phyloP scores from a whole-genome alignment of 2,329 filamentous ascomycete species.

The Colletotrichum cordylinicola region DNA sequence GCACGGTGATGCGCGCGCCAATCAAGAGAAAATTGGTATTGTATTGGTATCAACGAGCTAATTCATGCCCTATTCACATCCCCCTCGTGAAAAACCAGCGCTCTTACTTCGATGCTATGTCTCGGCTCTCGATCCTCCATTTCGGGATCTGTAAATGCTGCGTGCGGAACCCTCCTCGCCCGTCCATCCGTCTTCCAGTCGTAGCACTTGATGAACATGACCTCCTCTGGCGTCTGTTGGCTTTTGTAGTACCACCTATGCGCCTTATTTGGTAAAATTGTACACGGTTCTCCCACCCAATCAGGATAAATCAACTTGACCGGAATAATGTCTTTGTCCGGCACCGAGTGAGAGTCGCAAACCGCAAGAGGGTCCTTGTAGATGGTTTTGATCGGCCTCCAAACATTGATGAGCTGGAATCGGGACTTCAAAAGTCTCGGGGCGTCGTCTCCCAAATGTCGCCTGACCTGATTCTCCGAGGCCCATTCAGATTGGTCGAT shows the following conservation, averaged over 20 bases:
- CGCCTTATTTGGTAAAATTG: constrained; percentile 30
- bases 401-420: constrained; percentile 33
- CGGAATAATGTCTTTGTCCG: constrained; percentile 41
- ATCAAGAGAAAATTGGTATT: not conserved
- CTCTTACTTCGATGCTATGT: not conserved
- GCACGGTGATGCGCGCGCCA: not conserved
- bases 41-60: not conserved
- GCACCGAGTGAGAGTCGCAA: constrained; percentile 39
- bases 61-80: not conserved
- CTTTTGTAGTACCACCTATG: constrained; percentile 61
- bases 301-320: constrained; percentile 40
- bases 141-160: not conserved
- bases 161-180: not conserved
- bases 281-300: constrained; percentile 39
- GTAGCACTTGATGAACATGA: constrained; percentile 67
- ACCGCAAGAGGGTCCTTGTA: constrained; percentile 45
- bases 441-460: constrained; percentile 9
- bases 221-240: constrained; percentile 56
- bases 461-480: constrained; percentile 23
- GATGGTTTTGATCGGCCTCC: constrained; percentile 55
- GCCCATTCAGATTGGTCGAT: constrained; percentile 43
- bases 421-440: not conserved
- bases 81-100: not conserved
- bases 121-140: not conserved
- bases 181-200: constrained; percentile 45